Conservation (phyloP, 805 yeast species). For the Myxozyma udenii region DNA sequence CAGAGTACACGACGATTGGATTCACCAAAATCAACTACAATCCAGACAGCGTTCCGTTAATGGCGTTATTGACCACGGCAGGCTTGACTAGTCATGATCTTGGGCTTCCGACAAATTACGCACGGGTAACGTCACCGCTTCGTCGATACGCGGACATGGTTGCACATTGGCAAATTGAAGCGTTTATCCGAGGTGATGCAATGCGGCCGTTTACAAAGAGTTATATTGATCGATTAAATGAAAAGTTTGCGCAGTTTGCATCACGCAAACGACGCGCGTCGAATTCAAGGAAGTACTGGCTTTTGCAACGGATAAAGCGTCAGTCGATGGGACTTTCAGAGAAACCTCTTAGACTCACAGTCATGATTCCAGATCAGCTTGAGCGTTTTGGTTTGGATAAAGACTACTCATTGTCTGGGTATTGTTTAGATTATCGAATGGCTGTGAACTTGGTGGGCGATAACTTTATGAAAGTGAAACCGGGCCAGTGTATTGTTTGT, state of each 20-base stretch:
- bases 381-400: slow-evolving; percentile 7
- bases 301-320: not conserved
- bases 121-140: slow-evolving; percentile 84
- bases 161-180: slow-evolving; percentile 72
- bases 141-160: slow-evolving; percentile 77
- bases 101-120: slow-evolving; percentile 44
- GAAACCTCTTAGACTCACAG: slow-evolving; percentile 8
- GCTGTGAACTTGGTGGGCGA: slow-evolving; percentile 8
- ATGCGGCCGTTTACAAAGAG: slow-evolving; percentile 12
- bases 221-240: slow-evolving; percentile 6
- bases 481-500: slow-evolving; percentile 28
- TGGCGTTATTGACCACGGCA: not conserved
- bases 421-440: slow-evolving; percentile 11
- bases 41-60: not conserved
- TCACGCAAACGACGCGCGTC: not conserved
- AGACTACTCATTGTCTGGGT: slow-evolving; percentile 6
- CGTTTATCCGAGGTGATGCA: slow-evolving; percentile 38
- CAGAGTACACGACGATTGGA: slow-evolving; percentile 3
- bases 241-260: not conserved
- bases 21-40: slow-evolving; percentile 6
- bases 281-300: not conserved
- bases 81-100: slow-evolving; percentile 44
- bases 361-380: slow-evolving; percentile 3
- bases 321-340: slow-evolving; percentile 6
- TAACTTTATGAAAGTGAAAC: not conserved